Conservation (phyloP, 805 yeast genomes). For the Lipomyces mesembrius region DNA sequence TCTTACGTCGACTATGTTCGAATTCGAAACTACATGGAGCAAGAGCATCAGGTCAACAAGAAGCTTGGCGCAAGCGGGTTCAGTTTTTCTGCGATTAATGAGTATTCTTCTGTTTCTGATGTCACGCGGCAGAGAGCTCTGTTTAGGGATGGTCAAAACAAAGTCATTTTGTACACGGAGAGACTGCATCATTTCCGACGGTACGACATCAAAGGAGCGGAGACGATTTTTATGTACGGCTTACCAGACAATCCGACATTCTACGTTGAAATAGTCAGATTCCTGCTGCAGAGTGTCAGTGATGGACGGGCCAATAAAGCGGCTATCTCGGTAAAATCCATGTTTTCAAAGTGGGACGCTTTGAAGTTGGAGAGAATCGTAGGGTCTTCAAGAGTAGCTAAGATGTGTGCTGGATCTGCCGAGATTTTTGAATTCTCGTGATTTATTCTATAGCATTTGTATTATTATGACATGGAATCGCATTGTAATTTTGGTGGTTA, state of each 20-base stretch:
- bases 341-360: constrained; percentile 82
- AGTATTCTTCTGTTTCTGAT: constrained; percentile 76
- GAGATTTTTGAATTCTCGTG: constrained; percentile 74
- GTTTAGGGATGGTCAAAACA: constrained; percentile 65
- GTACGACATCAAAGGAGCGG: constrained; percentile 82
- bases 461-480: background rate
- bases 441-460: constrained; percentile 1
- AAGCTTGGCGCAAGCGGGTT: constrained; percentile 60
- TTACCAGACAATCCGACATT: constrained; percentile 84
- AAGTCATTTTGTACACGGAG: constrained; percentile 86
- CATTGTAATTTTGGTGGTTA: background rate
- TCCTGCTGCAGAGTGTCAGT: constrained; percentile 63
- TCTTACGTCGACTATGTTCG: constrained; percentile 85
- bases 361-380: constrained; percentile 79
- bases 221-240: constrained; percentile 78
- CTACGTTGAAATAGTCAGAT: constrained; percentile 69
- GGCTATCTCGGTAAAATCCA: constrained; percentile 57
- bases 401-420: constrained; percentile 67
- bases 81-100: constrained; percentile 53
- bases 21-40: constrained; percentile 67
- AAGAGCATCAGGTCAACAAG: constrained; percentile 44
- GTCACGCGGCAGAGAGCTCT: constrained; percentile 70
- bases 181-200: constrained; percentile 92
- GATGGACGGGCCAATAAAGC: constrained; percentile 56
- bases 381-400: constrained; percentile 73